Percentiles rank a stretch among this genome's conserved stretches.
These are phyloP conservation scores for Erysimum cheiri DNA, from an alignment of 441 rosid genomes.

Conservation along the genomic window DNA sequence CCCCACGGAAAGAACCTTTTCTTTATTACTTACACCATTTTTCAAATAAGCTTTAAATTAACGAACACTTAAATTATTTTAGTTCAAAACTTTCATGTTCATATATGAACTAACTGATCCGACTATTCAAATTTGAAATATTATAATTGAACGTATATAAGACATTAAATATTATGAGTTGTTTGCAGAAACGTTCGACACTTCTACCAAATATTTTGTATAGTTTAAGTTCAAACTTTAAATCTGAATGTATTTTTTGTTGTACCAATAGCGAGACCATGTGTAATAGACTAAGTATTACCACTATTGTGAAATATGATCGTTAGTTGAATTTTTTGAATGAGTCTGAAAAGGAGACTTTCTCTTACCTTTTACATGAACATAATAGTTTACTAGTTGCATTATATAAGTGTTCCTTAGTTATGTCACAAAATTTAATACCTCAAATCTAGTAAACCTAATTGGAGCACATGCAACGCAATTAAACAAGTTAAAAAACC, in stretches of 20 bases:
- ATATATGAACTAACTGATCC: neutral
- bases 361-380: neutral
- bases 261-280: neutral
- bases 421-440: neutral
- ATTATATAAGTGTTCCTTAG: neutral
- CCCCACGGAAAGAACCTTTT: no score
- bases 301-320: neutral
- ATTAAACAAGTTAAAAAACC: neutral
- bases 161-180: neutral
- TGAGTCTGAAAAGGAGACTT: no score
- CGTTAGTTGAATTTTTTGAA: neutral
- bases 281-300: neutral
- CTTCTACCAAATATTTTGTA: neutral
- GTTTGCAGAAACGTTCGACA: neutral
- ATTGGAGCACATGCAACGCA: conserved; percentile 25
- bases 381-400: conserved; percentile 4
- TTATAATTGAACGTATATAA: neutral
- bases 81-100: no score
- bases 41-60: no score
- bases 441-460: conserved; percentile 29
- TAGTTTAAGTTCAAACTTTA: neutral
- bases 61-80: no score
- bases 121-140: neutral
- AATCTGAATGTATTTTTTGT: neutral
- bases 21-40: no score